A percentile compares a stretch with the other conserved stretches of the same genome.
These are phyloP conservation scores for Globisporangium paroecandrum DNA, from an alignment of 352 stramenopile genomes.

Conservation along the genomic window DNA sequence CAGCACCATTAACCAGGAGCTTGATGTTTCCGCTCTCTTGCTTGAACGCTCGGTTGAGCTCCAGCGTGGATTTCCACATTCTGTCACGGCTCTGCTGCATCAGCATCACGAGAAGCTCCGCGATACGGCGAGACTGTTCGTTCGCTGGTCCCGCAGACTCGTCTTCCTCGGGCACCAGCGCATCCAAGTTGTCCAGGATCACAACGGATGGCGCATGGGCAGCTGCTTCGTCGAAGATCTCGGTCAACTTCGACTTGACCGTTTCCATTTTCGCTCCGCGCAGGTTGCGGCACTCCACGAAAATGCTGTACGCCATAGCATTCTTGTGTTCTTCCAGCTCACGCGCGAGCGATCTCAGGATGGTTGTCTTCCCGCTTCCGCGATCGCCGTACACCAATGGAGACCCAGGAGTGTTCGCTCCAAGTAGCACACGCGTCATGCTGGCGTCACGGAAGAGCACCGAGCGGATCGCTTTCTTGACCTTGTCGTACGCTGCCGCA, in stretches of 20 bases:
- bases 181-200: slow-evolving; percentile 83
- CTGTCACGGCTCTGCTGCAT: slow-evolving; percentile 47
- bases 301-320: slow-evolving; percentile 41
- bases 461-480: slow-evolving; percentile 44
- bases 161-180: slow-evolving; percentile 73
- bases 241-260: slow-evolving; percentile 63
- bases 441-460: slow-evolving; percentile 50
- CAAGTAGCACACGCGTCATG: slow-evolving; percentile 53
- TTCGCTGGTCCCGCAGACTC: slow-evolving; percentile 69
- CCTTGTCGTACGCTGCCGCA: slow-evolving; percentile 38
- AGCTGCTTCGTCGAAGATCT: slow-evolving; percentile 50
- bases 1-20: slow-evolving; percentile 1
- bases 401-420: slow-evolving; percentile 52
- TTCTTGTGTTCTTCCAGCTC: slow-evolving; percentile 29
- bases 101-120: slow-evolving; percentile 63
- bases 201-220: slow-evolving; percentile 56
- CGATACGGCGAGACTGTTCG: slow-evolving; percentile 85
- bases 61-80: slow-evolving; percentile 57
- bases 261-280: slow-evolving; percentile 85
- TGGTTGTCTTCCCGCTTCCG: slow-evolving; percentile 77
- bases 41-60: slow-evolving; percentile 58
- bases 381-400: slow-evolving; percentile 69
- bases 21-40: slow-evolving; percentile 32
- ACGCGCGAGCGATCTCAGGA: slow-evolving; percentile 47
- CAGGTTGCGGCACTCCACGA: slow-evolving; percentile 66